Base-by-base conservation (phyloP, 352 stramenopile species). In the Phytophthora fragariae region DNA sequence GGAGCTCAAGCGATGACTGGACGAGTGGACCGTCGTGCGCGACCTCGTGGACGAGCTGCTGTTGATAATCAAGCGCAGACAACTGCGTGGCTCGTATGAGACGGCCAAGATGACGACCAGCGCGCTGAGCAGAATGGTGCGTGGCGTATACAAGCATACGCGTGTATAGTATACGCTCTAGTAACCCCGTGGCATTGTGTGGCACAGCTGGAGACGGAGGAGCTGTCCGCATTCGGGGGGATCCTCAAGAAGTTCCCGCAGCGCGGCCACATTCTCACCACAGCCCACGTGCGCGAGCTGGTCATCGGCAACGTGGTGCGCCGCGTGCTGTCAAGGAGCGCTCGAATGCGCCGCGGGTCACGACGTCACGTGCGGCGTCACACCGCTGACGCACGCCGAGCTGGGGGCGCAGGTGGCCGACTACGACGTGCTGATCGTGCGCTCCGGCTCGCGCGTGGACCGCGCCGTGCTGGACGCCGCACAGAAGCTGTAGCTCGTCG, bases 371-470 rank as follows among this genome's bases (percentile, higher is more conserved):
- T 83, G 77, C 15, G 80, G 80, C 31, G 24, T 75, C 37, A 39
- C 72, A 8, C 67, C 79, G 39, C 78, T 94, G 11, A 78, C 76
- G 44, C 84, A 89, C 68, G 65, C 75, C 21, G 85, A 95, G 57
- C 77, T 98, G 41, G 65, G 97, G 33, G 56, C 63, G 41, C 76
- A 88, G 19, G 92, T 98, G 62, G 75, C 81, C 1, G 69, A 94
- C 62, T 98, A 97, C 77, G 91, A 98, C 66, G 94, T 92, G 47
- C 79, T 98, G 33, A 82, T 98, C n/a, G 88, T 98, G 54, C 86
- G 89, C 65, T 97, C 88, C 1, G 89, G 80, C 65, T 95, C 83
- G 37, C 82, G 86, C 17, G 90, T 97, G 24, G 85, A 92, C 65
- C 81, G 88, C 54, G 65, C 84, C 6, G 83, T 94, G 31, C 75